Evolutionary conservation across 2,329 filamentous ascomycete genomes (phyloP), one percentile per base, ranked within the genome.

Genomic region (Claviceps digitariae): DNA sequence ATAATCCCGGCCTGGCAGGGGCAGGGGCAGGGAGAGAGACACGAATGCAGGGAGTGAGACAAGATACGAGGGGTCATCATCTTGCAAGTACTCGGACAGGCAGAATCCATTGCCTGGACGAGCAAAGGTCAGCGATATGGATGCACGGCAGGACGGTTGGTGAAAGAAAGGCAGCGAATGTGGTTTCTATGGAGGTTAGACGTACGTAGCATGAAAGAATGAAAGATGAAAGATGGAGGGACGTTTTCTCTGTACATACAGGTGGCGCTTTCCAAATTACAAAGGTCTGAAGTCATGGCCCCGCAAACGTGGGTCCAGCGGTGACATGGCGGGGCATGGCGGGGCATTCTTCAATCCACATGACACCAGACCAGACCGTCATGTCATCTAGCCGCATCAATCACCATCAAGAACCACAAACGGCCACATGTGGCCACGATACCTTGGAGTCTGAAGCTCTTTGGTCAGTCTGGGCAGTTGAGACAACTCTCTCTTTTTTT

Each of bases 381-480:
- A n/a, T n/a, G n/a, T n/a, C n/a, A n/a, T 48, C 29, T 29, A 48
- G 46, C 40, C 43, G 41, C 50, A 34, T 51, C 50, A 51, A 51
- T 50, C 48, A 50, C 21, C 21, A 50, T 51, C 23, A 25, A 31
- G 41, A 36, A 43, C 45, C 45, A 47, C 13, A 44, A 7, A 25
- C 41, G 20, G 12, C 4, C 12, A 15, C 21, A 15, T 44, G 21
- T 23, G 41, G 45, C 25, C 45, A 15, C 29, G n/a, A 31, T 34
- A 12, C 29, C 45, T n/a, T n/a, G n/a, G n/a, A n/a, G 27, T 34
- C 31, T 12, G 8, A 23, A n/a, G n/a, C n/a, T n/a, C n/a, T n/a
- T n/a, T n/a, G n/a, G n/a, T n/a, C n/a, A n/a, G n/a, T n/a, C n/a
- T n/a, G n/a, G n/a, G n/a, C n/a, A n/a, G n/a, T n/a, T n/a, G n/a